These are phyloP conservation scores for Ustilago bromivora DNA, from an alignment of 1,284 basidiomycete genomes.

Conservation along the genomic window DNA sequence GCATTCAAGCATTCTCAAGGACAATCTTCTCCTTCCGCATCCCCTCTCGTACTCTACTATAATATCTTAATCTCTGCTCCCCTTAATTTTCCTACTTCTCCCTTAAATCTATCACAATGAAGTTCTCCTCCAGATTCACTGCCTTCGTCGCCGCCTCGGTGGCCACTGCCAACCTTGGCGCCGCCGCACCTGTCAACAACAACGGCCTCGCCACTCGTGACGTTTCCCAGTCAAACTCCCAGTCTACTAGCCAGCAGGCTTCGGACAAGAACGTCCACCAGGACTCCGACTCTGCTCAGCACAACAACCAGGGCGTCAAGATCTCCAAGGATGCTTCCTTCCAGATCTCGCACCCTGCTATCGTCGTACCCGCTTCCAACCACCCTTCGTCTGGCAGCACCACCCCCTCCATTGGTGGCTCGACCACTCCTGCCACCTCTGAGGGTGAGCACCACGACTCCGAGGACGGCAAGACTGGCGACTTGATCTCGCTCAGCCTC, in stretches of 20 bases:
- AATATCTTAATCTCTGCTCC: not conserved
- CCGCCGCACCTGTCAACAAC: conserved; percentile 28
- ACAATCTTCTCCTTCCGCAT: conserved; percentile 14
- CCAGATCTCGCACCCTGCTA: conserved; percentile 22
- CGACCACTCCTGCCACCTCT: conserved; percentile 1
- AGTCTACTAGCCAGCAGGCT: conserved; percentile 26
- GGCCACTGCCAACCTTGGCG: conserved; percentile 28
- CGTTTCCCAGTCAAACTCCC: conserved; percentile 30
- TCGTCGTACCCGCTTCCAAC: conserved; percentile 9
- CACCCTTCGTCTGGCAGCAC: conserved; percentile 6
- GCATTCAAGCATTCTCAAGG: conserved; percentile 13
- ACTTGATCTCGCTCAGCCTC: conserved; percentile 22
- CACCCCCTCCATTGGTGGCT: not conserved
- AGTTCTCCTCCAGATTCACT: conserved; percentile 36
- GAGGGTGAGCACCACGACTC: not conserved
- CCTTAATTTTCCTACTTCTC: not conserved
- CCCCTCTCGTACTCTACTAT: conserved; percentile 15
- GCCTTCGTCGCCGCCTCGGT: conserved; percentile 38
- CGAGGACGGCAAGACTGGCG: conserved; percentile 14
- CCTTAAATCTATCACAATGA: conserved; percentile 30
- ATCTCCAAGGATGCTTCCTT: conserved; percentile 17
- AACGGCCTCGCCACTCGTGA: conserved; percentile 9
- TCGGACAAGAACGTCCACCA: conserved; percentile 22
- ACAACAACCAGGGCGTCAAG: conserved; percentile 33
- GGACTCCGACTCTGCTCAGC: conserved; percentile 20